A percentile compares a stretch with the other conserved stretches of the same genome.
Evolutionary conservation across 75 land plant genomes (phyloP).

Genomic region (Selaginella moellendorffii): DNA sequence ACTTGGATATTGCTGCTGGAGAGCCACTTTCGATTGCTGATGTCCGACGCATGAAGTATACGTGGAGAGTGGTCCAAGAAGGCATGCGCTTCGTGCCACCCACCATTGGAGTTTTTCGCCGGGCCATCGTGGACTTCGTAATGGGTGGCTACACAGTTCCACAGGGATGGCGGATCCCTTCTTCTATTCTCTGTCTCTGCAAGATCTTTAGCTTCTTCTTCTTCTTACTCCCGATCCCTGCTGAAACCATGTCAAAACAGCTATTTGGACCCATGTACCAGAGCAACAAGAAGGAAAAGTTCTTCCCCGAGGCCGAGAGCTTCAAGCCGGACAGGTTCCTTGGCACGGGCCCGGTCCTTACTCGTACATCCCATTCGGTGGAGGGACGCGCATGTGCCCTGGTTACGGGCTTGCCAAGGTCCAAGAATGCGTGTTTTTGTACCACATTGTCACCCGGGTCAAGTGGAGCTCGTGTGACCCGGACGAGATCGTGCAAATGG

Average conservation of each 20-base stretch:
- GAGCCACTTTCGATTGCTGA: no score
- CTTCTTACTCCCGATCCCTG: no score
- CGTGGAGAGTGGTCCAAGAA: slow-evolving; percentile 52
- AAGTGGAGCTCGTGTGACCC: not conserved
- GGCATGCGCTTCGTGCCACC: slow-evolving; percentile 37
- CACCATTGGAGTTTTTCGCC: slow-evolving; percentile 25
- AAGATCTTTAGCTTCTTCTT: no score
- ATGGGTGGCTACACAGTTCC: slow-evolving; percentile 42
- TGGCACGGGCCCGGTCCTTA: slow-evolving; percentile 17
- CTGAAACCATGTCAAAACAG: slow-evolving; percentile 13
- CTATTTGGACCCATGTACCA: slow-evolving; percentile 17
- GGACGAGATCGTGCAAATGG: no score
- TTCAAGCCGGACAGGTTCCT: slow-evolving; percentile 42
- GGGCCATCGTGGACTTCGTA: slow-evolving; percentile 25
- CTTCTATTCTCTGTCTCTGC: no score
- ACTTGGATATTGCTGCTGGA: no score
- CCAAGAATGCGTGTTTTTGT: slow-evolving; percentile 10
- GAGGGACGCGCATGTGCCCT: slow-evolving; percentile 14
- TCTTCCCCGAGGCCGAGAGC: slow-evolving; percentile 26
- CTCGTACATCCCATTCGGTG: no score
- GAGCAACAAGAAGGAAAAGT: slow-evolving; percentile 20
- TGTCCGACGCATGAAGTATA: slow-evolving; percentile 52
- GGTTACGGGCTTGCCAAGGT: slow-evolving; percentile 11
- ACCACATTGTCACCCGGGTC: no score
- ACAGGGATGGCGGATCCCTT: slow-evolving; percentile 38